Base-by-base conservation (phyloP, 768 basidiomycete genomes). In the Rhodotorula paludigena region DNA sequence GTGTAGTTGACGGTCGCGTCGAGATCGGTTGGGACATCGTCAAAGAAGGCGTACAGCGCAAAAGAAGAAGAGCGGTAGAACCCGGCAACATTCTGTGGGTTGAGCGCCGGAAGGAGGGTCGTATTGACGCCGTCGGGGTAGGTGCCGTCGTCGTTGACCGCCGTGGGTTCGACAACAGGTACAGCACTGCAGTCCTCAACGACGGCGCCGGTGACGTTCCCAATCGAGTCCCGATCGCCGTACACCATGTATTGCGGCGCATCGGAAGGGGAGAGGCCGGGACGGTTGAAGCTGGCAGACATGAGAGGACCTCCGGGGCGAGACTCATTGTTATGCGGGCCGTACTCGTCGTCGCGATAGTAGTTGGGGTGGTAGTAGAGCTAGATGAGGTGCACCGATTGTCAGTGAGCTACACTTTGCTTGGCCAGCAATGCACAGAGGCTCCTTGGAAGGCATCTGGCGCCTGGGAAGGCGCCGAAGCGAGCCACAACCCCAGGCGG, bases 261-360 rank as follows among this genome's bases (percentile, higher is more conserved):
- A 5, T 38, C 25, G 11, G 38, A 14, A 5, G 60, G n/a, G 48
- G 36, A 38, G 21, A 41, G 5, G 8, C 28, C 18, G 16, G 61
- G 11, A 1, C 61, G 61, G 5, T 56, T 58, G 66, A 68, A 55
- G 1, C 61, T 63, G 2, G 60, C 33, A 1, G 57, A 48, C 3
- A 53, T 38, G 45, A 68, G 66, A 7, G 45, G 35, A 1, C 67
- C 67, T 18, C 67, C 67, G 0, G 67, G 67, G 16, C 67, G 61
- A 2, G 57, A 54, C 14, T 36, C 48, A 53, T 68, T 68, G 18
- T 14, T 30, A 25, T 60, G n/a, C 32, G 57, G 67, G 1, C 67
- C 67, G 47, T 68, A 68, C 61, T 68, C 67, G 57, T 68, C 67
- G 62, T 68, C 39, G 18, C 57, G 52, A 33, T 63, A 68, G 32